These are phyloP conservation scores for Parafenestella ontariensis DNA, from an alignment of 2,329 filamentous ascomycete genomes.

Conservation along the genomic window DNA sequence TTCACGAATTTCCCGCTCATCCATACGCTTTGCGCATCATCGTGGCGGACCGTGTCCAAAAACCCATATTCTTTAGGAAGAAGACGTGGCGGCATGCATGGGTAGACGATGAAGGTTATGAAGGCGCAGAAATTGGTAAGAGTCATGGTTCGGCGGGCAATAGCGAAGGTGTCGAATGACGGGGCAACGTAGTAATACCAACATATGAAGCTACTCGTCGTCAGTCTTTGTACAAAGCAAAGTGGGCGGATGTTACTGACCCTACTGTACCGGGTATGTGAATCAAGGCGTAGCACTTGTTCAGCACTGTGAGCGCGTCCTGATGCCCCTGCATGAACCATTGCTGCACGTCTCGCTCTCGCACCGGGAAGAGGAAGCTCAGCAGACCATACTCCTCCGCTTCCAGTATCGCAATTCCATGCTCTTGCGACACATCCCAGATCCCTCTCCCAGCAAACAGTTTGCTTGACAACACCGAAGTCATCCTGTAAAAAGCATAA, in stretches of 20 bases:
- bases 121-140: slow-evolving; percentile 63
- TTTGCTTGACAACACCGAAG: slow-evolving; percentile 59
- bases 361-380: slow-evolving; percentile 61
- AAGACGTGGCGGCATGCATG: slow-evolving; percentile 61
- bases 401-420: slow-evolving; percentile 63
- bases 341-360: slow-evolving; percentile 61
- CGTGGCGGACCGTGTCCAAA: slow-evolving; percentile 56
- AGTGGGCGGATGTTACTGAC: slow-evolving; percentile 45
- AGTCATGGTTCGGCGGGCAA: slow-evolving; percentile 55
- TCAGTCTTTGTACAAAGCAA: slow-evolving; percentile 18
- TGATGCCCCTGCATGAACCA: slow-evolving; percentile 65
- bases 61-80: slow-evolving; percentile 55
- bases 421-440: slow-evolving; percentile 63
- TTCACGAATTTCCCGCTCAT: slow-evolving; percentile 57
- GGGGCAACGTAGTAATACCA: slow-evolving; percentile 69
- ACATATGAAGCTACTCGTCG: slow-evolving; percentile 61
- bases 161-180: slow-evolving; percentile 54
- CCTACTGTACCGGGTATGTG: slow-evolving; percentile 68
- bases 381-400: slow-evolving; percentile 61
- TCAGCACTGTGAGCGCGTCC: slow-evolving; percentile 61
- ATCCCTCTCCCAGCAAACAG: slow-evolving; percentile 62
- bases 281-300: slow-evolving; percentile 66
- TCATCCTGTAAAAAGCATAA: slow-evolving; percentile 68
- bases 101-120: slow-evolving; percentile 60
- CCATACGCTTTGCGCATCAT: slow-evolving; percentile 56